Conservation (phyloP, 805 yeast species). For the Candida ulmi region DNA sequence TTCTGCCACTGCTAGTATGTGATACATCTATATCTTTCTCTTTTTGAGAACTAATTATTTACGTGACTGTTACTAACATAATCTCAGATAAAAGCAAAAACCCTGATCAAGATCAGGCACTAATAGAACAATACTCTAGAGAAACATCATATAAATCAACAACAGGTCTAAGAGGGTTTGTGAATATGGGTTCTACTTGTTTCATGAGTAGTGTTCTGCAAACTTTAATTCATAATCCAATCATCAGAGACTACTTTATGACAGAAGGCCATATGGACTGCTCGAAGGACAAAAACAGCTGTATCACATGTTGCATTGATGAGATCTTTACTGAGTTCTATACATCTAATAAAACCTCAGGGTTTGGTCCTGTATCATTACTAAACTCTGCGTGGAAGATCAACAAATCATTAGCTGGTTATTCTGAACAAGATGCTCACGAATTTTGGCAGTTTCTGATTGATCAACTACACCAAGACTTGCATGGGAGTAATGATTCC, state of each 20-base stretch:
- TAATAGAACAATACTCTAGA: slow-evolving; percentile 29
- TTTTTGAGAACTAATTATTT: too few species aligned
- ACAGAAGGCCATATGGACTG: slow-evolving; percentile 67
- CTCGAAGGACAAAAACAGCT: slow-evolving; percentile 33
- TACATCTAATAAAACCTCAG: slow-evolving; percentile 53
- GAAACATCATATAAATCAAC: slow-evolving; percentile 42
- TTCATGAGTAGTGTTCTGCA: slow-evolving; percentile 94
- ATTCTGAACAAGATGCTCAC: slow-evolving; percentile 97
- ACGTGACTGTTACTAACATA: neutral
- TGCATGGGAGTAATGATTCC: slow-evolving; percentile 14
- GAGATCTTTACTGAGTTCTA: slow-evolving; percentile 71
- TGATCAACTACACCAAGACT: slow-evolving; percentile 66
- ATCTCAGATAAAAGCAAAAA: slow-evolving; percentile 14
- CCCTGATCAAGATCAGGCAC: slow-evolving; percentile 6
- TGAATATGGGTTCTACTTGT: slow-evolving; percentile 96
- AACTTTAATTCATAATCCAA: slow-evolving; percentile 84
- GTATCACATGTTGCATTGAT: slow-evolving; percentile 85
- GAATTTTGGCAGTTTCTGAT: slow-evolving; percentile 92
- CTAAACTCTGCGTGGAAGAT: slow-evolving; percentile 85
- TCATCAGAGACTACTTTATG: slow-evolving; percentile 71
- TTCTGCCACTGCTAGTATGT: neutral
- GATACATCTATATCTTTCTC: too few species aligned
- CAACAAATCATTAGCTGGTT: slow-evolving; percentile 84
- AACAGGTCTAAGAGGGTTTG: slow-evolving; percentile 82
- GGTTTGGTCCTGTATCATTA: slow-evolving; percentile 77